Base-by-base conservation (phyloP, 2,329 filamentous ascomycete species). In the Sporothrix inflata region DNA sequence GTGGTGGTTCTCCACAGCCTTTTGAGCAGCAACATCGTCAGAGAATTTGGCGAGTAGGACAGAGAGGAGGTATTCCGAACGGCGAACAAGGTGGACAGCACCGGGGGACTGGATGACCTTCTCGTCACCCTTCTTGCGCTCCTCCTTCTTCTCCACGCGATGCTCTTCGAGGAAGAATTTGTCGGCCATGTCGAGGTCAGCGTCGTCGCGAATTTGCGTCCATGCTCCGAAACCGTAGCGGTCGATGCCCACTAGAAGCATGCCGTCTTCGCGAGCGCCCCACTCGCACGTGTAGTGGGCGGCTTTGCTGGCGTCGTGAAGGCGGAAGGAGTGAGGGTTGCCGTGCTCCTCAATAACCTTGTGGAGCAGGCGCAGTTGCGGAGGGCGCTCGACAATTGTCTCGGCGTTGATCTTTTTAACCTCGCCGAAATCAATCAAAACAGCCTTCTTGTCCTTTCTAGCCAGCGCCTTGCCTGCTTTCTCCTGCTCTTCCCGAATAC, bases 121-220 rank as follows among this genome's bases (percentile, higher is more conserved):
- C 72, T 91, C 92, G 21, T 93, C 91, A 19, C 84, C 89, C 78
- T 94, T 93, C 78, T 86, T 92, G 47, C 96, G 91, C 81, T 98
- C 94, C 78, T 96, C 94, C 80, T 98, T 98, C 83, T 97, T 96
- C 80, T 97, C 96, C 21, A 98, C 95, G n/a, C 95, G 92, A 80
- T 98, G 94, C 81, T 99, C 97, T 79, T 99, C 96, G 1, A 99
- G 84, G 83, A 97, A 99, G 79, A 98, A 93, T 79, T 98, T 98
- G 77, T 97, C 94, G 1, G 85, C 84, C 83, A 99, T 90, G 9
- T 90, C 92, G 27, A 99, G 88, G 42, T 98, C 94, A 1, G 89
- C 83, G 78, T 99, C 96, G 77, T 99, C 96, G 7, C 96, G 91
- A 77, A 99, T 98, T 76, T 94, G 92, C 1, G 91, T 88, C 96